A percentile compares a stretch with the other conserved stretches of the same genome.
Evolutionary conservation across 257 asterid genomes (phyloP).

Genomic region (Ocimum tenuiflorum): DNA sequence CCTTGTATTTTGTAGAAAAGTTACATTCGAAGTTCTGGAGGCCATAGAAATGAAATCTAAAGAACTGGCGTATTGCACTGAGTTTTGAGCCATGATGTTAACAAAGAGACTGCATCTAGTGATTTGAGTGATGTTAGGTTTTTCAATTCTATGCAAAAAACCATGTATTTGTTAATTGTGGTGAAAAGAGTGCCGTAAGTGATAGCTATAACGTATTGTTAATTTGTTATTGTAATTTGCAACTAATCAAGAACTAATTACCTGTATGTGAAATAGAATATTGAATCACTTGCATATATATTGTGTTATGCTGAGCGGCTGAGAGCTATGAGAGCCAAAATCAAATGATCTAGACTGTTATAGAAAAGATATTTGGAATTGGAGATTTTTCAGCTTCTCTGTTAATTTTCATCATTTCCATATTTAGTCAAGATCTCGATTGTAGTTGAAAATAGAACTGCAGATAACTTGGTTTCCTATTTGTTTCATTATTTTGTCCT

Average conservation of each 20-base stretch:
- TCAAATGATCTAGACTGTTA: background rate
- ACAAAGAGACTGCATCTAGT: background rate
- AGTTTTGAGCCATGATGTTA: background rate
- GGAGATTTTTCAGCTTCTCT: background rate
- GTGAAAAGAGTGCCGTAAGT: background rate
- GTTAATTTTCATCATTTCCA: background rate
- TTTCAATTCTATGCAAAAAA: background rate
- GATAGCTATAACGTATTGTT: background rate
- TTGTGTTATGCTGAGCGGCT: no score
- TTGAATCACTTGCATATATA: background rate
- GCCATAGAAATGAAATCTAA: background rate
- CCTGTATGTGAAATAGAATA: background rate
- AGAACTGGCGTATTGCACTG: background rate
- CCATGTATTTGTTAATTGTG: background rate
- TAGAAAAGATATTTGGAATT: background rate
- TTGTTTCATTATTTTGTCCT: no score
- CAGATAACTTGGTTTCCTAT: no score
- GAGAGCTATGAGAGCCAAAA: background rate
- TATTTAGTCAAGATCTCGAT: background rate
- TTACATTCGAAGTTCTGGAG: background rate
- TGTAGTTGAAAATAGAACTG: no score
- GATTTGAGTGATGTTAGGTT: background rate
- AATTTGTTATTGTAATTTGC: background rate
- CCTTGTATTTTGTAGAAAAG: background rate
- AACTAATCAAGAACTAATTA: background rate